Percentiles rank a stretch among this genome's conserved stretches.
Conservation (phyloP, 805 yeast genomes). For the Saturnispora serradocipensis region DNA sequence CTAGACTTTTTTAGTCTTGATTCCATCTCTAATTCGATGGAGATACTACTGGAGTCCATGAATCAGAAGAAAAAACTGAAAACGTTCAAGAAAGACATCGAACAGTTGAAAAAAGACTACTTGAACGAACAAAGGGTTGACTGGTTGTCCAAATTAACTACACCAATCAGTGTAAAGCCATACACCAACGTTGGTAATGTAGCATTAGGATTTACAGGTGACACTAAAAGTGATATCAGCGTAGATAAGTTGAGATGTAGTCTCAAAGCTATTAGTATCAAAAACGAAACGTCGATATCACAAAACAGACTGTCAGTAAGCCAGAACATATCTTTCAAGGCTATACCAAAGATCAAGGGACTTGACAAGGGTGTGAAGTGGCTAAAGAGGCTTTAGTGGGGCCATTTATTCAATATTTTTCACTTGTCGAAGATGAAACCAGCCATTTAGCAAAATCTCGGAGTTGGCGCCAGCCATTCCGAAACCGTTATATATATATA, state of each 20-base stretch:
- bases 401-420: not conserved
- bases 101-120: not conserved
- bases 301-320: not conserved
- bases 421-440: not conserved
- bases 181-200: not conserved
- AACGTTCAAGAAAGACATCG: not conserved
- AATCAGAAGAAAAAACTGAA: not conserved
- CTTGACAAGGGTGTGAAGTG: not conserved
- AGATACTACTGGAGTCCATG: not conserved
- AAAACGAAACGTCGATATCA: not conserved
- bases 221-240: not conserved
- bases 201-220: not conserved
- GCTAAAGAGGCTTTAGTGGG: not conserved
- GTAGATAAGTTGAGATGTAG: not conserved
- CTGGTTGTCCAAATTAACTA: not conserved
- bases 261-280: not conserved
- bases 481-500: not conserved
- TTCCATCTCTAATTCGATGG: not conserved
- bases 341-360: not conserved
- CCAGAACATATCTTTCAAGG: not conserved
- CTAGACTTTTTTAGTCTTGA: not conserved
- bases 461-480: conserved; percentile 8
- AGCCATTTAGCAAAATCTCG: conserved; percentile 6
- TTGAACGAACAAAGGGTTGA: not conserved
- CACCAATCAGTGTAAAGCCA: not conserved